Evolutionary conservation across 2,329 filamentous ascomycete genomes (phyloP), one percentile per base, ranked within the genome.

Genomic region (Lasiodiplodia sp.): DNA sequence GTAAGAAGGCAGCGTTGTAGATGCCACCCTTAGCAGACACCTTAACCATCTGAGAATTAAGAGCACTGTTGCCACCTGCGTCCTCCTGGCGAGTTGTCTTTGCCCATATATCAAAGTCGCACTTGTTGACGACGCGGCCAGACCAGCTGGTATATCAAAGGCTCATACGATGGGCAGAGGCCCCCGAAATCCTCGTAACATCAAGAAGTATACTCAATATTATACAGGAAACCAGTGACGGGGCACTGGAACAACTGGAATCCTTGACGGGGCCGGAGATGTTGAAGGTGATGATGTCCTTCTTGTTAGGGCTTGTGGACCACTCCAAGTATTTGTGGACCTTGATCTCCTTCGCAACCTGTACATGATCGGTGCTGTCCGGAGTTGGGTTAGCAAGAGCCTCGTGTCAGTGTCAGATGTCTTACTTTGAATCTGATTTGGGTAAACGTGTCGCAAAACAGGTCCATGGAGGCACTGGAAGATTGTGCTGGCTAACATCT

Each of bases 261-360:
- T 93, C 87, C 85, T 96, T 96, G 71, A 94, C 92, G 47, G 89
- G 88, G 16, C 94, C 94, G 77, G 97, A 97, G 75, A 97, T 90
- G 79, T 97, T 97, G 91, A 94, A 97, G 2, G 92, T 96, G 60
- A 94, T 90, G 68, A 97, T 79, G 60, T 86, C 86, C 78, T 90
- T 88, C 74, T 88, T 78, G 64, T 83, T 84, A 67, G 82, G 77
- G 63, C 84, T 85, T 28, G 28, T 28, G 28, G 28, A 85, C 84
- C 47, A 85, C 84, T 51, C 83, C 83, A 98, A 87, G 82, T 99
- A 98, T 84, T 97, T 98, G 83, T 96, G 92, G 55, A 96, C 95
- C 78, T 89, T 91, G 82, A 99, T 97, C 77, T 97, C 94, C 84
- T 96, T 96, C 71, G 94, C 93, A 72, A 95, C 92, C 72, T 7